phyloP scores from a whole-genome alignment of 1,284 basidiomycete species.

The Stereum hirsutum region DNA sequence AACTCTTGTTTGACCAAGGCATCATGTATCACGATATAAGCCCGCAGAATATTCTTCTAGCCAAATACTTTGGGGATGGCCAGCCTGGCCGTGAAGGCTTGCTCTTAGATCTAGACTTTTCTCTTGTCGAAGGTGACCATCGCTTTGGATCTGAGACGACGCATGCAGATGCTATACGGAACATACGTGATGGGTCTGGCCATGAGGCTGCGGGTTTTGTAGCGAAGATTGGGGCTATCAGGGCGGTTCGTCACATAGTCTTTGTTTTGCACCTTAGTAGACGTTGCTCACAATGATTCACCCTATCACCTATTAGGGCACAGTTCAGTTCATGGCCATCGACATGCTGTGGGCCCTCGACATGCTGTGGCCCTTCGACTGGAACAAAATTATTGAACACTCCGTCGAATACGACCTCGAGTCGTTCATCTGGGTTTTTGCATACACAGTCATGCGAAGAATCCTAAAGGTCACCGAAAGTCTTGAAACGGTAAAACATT shows the following conservation, averaged over 20 bases:
- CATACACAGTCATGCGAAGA: not conserved
- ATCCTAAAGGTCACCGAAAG: not conserved
- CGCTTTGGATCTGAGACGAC: not conserved
- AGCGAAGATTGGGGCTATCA: not conserved
- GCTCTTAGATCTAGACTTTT: not conserved
- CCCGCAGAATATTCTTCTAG: slow-evolving; percentile 8
- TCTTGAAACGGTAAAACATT: not conserved
- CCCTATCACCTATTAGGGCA: not conserved
- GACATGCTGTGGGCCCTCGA: not conserved
- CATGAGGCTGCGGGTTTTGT: not conserved
- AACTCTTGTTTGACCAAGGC: slow-evolving; percentile 1
- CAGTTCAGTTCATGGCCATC: not conserved
- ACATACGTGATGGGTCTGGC: not conserved
- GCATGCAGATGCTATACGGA: not conserved
- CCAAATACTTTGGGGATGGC: not conserved
- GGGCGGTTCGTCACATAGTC: not conserved
- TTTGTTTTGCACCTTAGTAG: not conserved
- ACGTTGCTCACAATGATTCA: not conserved
- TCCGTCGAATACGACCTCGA: not conserved
- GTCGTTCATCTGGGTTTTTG: not conserved
- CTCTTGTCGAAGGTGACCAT: not conserved
- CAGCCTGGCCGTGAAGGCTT: not conserved
- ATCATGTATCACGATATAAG: slow-evolving; percentile 7
- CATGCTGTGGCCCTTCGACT: not conserved
- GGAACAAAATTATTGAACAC: not conserved